Evolutionary conservation across 1,284 basidiomycete genomes (phyloP), one percentile per base, ranked within the genome.

Genomic region (Lignosus rhinocerotis): DNA sequence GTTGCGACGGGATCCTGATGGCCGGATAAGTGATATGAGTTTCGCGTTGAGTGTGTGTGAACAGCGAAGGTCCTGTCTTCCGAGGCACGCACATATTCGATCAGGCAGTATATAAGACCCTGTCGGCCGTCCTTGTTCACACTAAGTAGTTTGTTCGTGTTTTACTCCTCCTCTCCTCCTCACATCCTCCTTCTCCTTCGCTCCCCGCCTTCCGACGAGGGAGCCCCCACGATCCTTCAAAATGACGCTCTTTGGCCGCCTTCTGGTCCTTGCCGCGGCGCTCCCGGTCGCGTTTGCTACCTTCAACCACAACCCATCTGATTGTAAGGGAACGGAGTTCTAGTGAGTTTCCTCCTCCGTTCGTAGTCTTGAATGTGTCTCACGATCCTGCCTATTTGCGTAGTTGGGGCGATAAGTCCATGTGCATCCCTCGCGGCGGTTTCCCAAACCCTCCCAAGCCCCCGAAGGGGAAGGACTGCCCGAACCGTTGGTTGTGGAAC

Each of bases 351-450:
- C 25, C 10, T 12, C 1, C 1, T 0, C 21, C 2, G n/a, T 33
- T 4, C 17, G n/a, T 50, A n/a, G 32, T 17, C 0, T 32, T 31
- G 14, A 11, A 33, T 42, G 41, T 19, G 5, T 17, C 56, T 60
- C 16, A 53, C 16, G 12, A 31, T 32, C 58, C 30, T 7, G 16
- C 25, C 25, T 25, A 25, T 25, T 2, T 49, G 12, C 39, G 12
- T 51, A 84, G 83, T 77, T 84, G 75, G 65, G 42, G 65, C 2
- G 65, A 63, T 10, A 80, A 80, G 67, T 65, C 64, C 16, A 80
- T 78, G 68, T 86, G 84, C 67, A 69, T 85, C 52, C 78, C 78
- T 8, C 62, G 74, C 51, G 83, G 83, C 48, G 83, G 83, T 38
- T 69, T 72, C 6, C 58, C 73, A 32, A 67, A 66, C 32, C 73